Evolutionary conservation across 139 green algal genomes (phyloP).

Genomic region (Chlorella sp.): DNA sequence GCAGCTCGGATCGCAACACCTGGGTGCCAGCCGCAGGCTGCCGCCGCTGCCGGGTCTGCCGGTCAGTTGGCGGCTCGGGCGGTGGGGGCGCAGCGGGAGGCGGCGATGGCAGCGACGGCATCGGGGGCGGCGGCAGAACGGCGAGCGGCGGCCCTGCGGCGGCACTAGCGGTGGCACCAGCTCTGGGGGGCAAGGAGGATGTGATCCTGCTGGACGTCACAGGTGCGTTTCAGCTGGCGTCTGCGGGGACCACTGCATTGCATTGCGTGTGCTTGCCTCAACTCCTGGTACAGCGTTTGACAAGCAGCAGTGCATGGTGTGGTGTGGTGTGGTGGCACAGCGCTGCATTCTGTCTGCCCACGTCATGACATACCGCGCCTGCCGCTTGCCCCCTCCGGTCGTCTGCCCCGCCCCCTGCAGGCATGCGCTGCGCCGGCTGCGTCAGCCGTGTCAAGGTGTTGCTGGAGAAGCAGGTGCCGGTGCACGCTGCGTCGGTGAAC

Average conservation of each 20-base stretch:
- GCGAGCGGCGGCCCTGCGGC: background rate
- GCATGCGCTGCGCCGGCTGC: conserved; percentile 94
- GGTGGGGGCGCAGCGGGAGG: background rate
- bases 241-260: background rate
- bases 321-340: background rate
- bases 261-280: background rate
- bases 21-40: background rate
- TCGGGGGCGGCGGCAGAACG: background rate
- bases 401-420: conserved; percentile 24
- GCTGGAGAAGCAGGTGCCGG: conserved; percentile 66
- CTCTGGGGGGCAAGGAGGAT: conserved; percentile 56
- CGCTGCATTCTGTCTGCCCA: background rate
- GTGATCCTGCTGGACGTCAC: conserved; percentile 82
- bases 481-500: conserved; percentile 81
- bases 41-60: conserved; percentile 18
- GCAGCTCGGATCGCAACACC: background rate
- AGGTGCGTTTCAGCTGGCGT: conserved; percentile 47
- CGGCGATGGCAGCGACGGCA: background rate
- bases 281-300: too few species aligned
- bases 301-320: background rate
- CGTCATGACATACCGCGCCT: background rate
- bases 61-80: background rate
- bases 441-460: conserved; percentile 78
- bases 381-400: too few species aligned
- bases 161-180: background rate